Conservation (phyloP, 495 filamentous ascomycete genomes). For the Neurospora discreta region DNA sequence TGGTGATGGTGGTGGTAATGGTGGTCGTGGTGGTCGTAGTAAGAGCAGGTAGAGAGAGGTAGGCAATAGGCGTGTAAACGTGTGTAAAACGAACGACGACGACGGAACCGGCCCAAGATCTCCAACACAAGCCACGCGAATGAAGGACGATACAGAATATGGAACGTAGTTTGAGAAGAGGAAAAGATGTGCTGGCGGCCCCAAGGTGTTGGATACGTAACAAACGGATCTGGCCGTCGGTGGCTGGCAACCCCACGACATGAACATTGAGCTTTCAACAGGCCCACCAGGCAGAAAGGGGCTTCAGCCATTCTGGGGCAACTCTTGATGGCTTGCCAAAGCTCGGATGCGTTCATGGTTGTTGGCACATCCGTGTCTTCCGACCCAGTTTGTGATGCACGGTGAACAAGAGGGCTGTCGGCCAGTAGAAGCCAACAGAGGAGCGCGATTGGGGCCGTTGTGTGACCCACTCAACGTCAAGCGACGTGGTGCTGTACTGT, state of each 20-base stretch:
- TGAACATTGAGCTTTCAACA: slow-evolving; percentile 1
- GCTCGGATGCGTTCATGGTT: slow-evolving; percentile 3
- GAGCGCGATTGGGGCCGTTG: background rate
- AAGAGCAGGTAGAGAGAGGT: background rate
- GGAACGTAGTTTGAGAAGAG: slow-evolving; percentile 9
- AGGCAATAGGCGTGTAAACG: background rate
- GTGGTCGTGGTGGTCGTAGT: too few relatives aligned
- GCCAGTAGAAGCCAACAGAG: background rate
- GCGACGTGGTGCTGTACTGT: background rate
- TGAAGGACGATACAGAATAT: slow-evolving; percentile 14
- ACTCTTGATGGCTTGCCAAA: slow-evolving; percentile 1
- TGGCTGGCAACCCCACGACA: slow-evolving; percentile 13
- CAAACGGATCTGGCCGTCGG: slow-evolving; percentile 6
- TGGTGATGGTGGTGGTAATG: too few relatives aligned
- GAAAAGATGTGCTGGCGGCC: slow-evolving; percentile 9
- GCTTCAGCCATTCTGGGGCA: slow-evolving; percentile 4
- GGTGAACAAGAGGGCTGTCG: background rate
- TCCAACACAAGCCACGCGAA: slow-evolving; percentile 13
- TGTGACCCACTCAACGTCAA: background rate
- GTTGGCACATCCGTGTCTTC: slow-evolving; percentile 3
- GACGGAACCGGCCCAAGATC: slow-evolving; percentile 10
- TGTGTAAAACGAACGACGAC: slow-evolving; percentile 7
- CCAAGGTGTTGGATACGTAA: slow-evolving; percentile 7
- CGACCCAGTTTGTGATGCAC: slow-evolving; percentile 5
- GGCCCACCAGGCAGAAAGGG: slow-evolving; percentile 12